Base-by-base conservation (phyloP, 345 rosid species). In the Stellera chamaejasme region DNA sequence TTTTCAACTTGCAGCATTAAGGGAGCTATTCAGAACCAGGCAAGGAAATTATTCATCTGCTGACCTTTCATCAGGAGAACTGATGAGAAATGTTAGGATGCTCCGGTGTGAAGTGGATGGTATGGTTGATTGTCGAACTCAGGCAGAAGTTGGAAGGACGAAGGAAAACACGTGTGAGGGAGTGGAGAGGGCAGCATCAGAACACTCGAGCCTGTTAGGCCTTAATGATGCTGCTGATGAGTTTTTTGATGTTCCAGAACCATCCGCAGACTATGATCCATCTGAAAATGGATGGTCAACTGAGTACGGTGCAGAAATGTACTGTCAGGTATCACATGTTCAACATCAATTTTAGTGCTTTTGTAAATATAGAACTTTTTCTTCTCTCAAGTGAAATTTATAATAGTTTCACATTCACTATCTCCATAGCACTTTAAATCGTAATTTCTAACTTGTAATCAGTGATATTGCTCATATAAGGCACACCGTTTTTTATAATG, bases 171-270 rank as follows among this genome's bases (percentile, higher is more conserved):
- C 45, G 56, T 59, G 67, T 59, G 89, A 74, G 72, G 96, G 75
- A 68, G 66, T 59, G 50, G 96, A 82, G 45, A 85, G 69, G 51
- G 55, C 75, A 28, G 75, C 79, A 53, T 85, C 92, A 43, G 92
- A 85, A 58, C 86, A 76, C 67, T 84, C 92, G 44, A 85, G 92
- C 75, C 84, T 91, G 45, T 82, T 73, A 6, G 83, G 84, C 73
- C 75, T 88, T 59, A 83, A 78, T 61, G 94, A 89, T 70, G 85
- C 81, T 45, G 73, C 78, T 26, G 98, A 91, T 74, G 96, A 91
- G 72, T 91, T 91, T 64, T 91, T 85, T 69, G 98, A 91, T 61
- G 92, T 91, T 63, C 95, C 81, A 14, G 98, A 91, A 67, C 86
- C 98, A 10, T 75, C 80, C 19, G 7, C 4, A 32, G 84, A 85